Base-by-base conservation (phyloP, 176 grass and related monocot species). In the Miscanthus lutarioriparius region DNA sequence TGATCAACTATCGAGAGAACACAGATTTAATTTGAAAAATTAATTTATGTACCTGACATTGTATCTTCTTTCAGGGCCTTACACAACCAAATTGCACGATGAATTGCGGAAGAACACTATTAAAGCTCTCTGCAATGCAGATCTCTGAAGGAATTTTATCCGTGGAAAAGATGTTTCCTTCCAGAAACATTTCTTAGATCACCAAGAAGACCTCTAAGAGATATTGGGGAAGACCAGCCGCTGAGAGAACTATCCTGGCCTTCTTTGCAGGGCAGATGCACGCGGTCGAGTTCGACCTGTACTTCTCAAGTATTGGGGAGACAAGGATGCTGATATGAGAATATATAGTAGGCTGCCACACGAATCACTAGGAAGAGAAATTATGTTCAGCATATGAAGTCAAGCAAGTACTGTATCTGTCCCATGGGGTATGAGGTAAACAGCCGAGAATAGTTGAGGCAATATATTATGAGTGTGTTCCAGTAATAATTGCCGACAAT, bases 221-320 rank as follows among this genome's bases (percentile, higher is more conserved):
- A 83, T 30, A 79, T 92, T 51, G 92, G 88, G 92, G 92, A 20
- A 94, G 85, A 69, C 82, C 92, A 49, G 84, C 79, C 48, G 56
- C 62, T 25, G 44, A 97, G 78, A 88, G 95, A 72, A 86, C 84
- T 25, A 93, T 97, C 47, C 88, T 97, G 9, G 91, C 90, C 26
- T 97, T 97, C 90, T 97, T 88, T 68, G 92, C 95, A 47, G 92
- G 95, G 37, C 95, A 95, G 83, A 93, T 97, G 95, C 95, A 97
- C 20, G 92, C 20, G 92, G 95, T 54, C 91, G 95, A 10, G 95
- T 95, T 48, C 85, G 95, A 78, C 95, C 89, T n/a, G 59, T 88
- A 73, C 91, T 97, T 63, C 67, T 97, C 75, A 30, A 74, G 36
- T 83, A 88, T 67, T 97, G 95, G 95, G 90, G 86, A 70, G 83